These are phyloP conservation scores for Neurospora sp. DNA, from an alignment of 495 filamentous ascomycete species.

Conservation along the genomic window DNA sequence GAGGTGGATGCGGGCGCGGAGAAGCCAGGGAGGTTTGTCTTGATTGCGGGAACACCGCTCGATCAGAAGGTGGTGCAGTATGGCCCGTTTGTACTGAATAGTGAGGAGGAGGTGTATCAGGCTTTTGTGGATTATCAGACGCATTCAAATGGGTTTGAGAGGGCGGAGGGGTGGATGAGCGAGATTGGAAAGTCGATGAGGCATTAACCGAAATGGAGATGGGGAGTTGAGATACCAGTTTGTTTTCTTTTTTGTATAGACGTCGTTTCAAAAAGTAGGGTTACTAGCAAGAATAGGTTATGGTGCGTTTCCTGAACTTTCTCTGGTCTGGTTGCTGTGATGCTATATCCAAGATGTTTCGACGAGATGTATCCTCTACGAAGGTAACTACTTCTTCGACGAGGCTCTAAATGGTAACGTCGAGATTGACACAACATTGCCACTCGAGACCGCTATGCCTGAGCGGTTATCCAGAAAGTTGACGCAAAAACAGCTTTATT, in stretches of 20 bases:
- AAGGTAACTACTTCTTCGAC: neutral
- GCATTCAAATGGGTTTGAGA: conserved; percentile 82
- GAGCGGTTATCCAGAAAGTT: neutral
- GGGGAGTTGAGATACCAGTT: neutral
- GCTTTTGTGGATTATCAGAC: conserved; percentile 84
- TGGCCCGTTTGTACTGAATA: conserved; percentile 83
- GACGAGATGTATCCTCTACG: neutral
- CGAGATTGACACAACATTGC: neutral
- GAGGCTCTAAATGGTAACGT: neutral
- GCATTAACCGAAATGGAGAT: conserved; percentile 3
- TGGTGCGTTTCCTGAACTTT: neutral
- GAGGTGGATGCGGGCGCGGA: conserved; percentile 60
- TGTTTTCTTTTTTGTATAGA: neutral
- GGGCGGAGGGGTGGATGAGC: conserved; percentile 71
- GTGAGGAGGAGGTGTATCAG: conserved; percentile 78
- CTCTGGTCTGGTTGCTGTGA: neutral
- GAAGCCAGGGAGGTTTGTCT: conserved; percentile 57
- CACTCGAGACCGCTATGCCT: neutral
- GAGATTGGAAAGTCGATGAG: conserved; percentile 76
- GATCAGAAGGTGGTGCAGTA: conserved; percentile 95
- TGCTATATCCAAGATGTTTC: neutral
- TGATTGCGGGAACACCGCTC: conserved; percentile 77
- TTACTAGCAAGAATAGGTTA: neutral
- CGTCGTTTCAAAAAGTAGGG: neutral
- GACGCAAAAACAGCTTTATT: neutral